phyloP scores from a whole-genome alignment of 1,139 yeast genomes.

The Pichia sp. region DNA sequence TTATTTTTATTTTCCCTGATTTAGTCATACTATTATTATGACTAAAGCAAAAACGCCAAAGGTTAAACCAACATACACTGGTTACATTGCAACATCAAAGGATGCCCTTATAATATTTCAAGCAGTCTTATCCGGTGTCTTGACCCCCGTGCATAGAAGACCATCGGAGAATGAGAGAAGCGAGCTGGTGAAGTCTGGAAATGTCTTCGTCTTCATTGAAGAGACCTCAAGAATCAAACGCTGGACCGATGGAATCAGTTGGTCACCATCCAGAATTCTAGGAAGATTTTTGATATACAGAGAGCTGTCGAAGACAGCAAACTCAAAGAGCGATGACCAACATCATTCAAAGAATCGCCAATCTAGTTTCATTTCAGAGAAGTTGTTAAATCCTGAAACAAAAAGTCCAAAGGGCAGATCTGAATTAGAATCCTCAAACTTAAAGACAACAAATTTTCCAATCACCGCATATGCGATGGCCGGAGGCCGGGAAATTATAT shows the following conservation, averaged over 20 bases:
- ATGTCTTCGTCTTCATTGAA: slow-evolving; percentile 80
- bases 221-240: slow-evolving; percentile 79
- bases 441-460: slow-evolving; percentile 11
- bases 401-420: background rate
- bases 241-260: slow-evolving; percentile 92
- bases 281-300: slow-evolving; percentile 82
- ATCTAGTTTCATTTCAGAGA: background rate
- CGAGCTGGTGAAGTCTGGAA: slow-evolving; percentile 66
- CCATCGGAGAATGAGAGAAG: slow-evolving; percentile 79
- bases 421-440: background rate
- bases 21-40: slow-evolving; percentile 1
- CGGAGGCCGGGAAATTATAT: slow-evolving; percentile 16
- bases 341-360: background rate
- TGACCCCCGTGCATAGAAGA: slow-evolving; percentile 67
- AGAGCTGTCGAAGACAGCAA: slow-evolving; percentile 56
- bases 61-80: slow-evolving; percentile 55
- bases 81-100: slow-evolving; percentile 75
- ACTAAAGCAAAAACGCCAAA: slow-evolving; percentile 3
- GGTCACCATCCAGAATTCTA: slow-evolving; percentile 87
- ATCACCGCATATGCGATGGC: slow-evolving; percentile 22
- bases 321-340: slow-evolving; percentile 18
- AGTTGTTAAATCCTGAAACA: background rate
- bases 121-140: slow-evolving; percentile 59
- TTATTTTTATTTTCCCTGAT: background rate
- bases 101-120: slow-evolving; percentile 84